Evolutionary conservation across 163 green algal species (phyloP).

Genomic region (Volvox carteri): DNA sequence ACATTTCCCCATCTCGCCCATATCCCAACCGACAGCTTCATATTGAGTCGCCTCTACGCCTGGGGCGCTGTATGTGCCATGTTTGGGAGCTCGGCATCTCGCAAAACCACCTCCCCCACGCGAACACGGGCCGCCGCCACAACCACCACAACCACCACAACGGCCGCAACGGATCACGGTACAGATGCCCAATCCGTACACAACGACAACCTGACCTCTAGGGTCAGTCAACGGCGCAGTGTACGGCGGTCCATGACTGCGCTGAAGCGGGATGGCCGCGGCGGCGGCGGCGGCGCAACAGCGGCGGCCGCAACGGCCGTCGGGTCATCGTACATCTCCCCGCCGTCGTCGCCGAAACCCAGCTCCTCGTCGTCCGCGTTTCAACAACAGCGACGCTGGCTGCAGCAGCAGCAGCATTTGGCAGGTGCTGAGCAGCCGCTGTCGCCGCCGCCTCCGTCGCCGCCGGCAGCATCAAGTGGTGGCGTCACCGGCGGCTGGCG

Average conservation of each 20-base stretch:
- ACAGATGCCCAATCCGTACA: background rate
- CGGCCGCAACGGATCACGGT: background rate
- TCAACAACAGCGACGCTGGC: background rate
- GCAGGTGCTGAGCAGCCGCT: background rate
- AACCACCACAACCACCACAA: background rate
- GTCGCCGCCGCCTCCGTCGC: background rate
- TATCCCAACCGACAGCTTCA: conserved; percentile 12
- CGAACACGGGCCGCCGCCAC: background rate
- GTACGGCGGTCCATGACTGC: background rate
- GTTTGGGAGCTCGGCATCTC: background rate
- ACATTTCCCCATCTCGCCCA: background rate
- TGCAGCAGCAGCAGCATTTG: background rate
- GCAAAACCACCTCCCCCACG: background rate
- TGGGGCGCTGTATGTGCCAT: conserved; percentile 56
- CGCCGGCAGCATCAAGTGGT: too few species aligned
- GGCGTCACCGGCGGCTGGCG: too few species aligned
- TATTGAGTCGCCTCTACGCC: conserved; percentile 43
- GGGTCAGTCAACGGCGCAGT: background rate
- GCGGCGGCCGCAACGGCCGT: too few species aligned
- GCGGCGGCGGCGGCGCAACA: background rate
- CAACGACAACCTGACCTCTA: background rate
- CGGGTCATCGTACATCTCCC: too few species aligned
- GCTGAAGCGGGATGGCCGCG: background rate
- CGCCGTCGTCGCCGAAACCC: too few species aligned
- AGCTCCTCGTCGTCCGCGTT: too few species aligned